Percentiles rank a stretch among this genome's conserved stretches.
phyloP scores from a whole-genome alignment of 2,329 filamentous ascomycete species.

The Aspergillus bombycis region DNA sequence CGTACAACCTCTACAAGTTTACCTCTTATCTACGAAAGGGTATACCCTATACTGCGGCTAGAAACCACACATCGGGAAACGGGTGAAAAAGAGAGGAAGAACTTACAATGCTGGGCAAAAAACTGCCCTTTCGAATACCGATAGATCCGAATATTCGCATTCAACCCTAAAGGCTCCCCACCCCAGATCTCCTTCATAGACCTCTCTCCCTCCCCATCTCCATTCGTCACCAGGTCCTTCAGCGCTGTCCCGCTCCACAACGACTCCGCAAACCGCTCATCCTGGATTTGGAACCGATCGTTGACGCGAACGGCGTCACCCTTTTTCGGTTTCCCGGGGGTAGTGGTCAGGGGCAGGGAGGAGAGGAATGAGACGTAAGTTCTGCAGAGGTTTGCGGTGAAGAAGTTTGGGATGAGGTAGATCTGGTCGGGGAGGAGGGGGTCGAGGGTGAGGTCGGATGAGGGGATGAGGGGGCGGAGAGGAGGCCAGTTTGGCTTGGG shows the following conservation, averaged over 20 bases:
- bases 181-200: conserved; percentile 63
- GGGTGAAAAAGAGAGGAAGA: neutral
- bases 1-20: neutral
- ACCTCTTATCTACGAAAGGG: neutral
- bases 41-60: neutral
- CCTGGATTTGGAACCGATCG: conserved; percentile 82
- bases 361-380: conserved; percentile 75
- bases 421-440: conserved; percentile 68
- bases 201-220: conserved; percentile 27
- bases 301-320: conserved; percentile 85
- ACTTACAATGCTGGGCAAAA: conserved; percentile 88
- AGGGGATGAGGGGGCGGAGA: conserved; percentile 69
- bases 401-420: conserved; percentile 72
- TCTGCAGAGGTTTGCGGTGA: conserved; percentile 73
- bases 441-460: conserved; percentile 64
- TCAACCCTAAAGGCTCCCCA: conserved; percentile 80
- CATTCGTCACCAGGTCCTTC: conserved; percentile 57
- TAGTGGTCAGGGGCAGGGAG: conserved; percentile 73
- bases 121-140: conserved; percentile 84
- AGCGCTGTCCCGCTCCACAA: conserved; percentile 80
- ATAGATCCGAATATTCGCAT: conserved; percentile 87
- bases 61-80: neutral
- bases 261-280: conserved; percentile 70
- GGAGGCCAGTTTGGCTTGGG: conserved; percentile 67
- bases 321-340: conserved; percentile 75